These are phyloP conservation scores for Fusarium tupiense DNA, from an alignment of 2,329 filamentous ascomycete species.

Conservation along the genomic window DNA sequence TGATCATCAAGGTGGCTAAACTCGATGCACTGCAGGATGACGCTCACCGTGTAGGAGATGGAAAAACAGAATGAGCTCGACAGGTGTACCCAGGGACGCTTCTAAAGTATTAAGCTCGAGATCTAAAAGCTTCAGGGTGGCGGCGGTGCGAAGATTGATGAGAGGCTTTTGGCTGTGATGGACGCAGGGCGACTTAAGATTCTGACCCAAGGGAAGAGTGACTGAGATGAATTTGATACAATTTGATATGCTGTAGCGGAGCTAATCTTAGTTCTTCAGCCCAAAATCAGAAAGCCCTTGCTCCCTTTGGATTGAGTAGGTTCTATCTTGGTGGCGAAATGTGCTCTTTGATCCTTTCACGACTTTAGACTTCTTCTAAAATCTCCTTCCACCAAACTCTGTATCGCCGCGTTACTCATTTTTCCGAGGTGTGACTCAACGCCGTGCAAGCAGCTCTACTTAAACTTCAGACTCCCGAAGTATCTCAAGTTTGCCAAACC, in stretches of 20 bases:
- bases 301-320: background rate
- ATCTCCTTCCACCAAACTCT: background rate
- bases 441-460: background rate
- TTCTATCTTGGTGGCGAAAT: fast-evolving
- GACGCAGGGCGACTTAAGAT: background rate
- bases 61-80: too few relatives aligned
- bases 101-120: fast-evolving
- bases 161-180: background rate
- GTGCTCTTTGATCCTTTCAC: background rate
- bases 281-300: fast-evolving
- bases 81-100: fast-evolving
- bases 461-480: fast-evolving
- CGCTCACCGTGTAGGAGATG: background rate
- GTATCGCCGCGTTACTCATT: background rate
- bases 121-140: fast-evolving
- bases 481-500: background rate
- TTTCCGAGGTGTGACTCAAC: background rate
- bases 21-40: too few relatives aligned
- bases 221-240: background rate
- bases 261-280: too few relatives aligned
- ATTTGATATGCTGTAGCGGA: background rate
- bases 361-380: fast-evolving
- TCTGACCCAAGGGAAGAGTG: fast-evolving
- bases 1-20: background rate
- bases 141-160: fast-evolving